Evolutionary conservation across 192 early-diverging fungal genomes (phyloP).

Genomic region (Coemansia sp.): DNA sequence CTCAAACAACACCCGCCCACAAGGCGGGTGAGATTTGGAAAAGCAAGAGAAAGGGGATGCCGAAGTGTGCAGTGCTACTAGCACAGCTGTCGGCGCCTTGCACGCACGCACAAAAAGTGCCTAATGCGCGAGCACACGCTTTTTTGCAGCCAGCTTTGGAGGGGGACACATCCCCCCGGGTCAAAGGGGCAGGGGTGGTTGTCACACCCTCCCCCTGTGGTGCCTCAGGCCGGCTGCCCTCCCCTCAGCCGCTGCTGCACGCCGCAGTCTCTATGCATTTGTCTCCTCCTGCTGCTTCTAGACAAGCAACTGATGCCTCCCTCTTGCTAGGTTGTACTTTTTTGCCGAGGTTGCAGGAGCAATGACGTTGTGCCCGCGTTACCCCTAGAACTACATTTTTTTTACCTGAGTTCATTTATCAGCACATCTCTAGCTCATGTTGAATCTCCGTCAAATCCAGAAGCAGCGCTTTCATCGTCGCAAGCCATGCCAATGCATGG

Average conservation of each 20-base stretch:
- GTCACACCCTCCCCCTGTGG: slow-evolving; percentile 21
- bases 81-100: slow-evolving; percentile 19
- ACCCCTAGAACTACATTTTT: neutral
- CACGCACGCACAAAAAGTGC: slow-evolving; percentile 15
- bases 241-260: neutral
- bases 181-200: slow-evolving; percentile 21
- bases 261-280: neutral
- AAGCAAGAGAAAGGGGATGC: slow-evolving; percentile 1
- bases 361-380: neutral
- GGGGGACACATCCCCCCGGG: slow-evolving; percentile 26
- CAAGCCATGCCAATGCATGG: neutral
- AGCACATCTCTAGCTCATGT: neutral
- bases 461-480: neutral
- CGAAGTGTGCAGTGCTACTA: slow-evolving; percentile 1
- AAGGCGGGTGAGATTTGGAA: neutral
- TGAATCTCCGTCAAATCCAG: neutral
- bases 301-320: neutral
- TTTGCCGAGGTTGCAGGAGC: neutral
- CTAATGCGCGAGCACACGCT: slow-evolving; percentile 16
- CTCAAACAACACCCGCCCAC: neutral
- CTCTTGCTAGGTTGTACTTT: neutral
- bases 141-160: neutral
- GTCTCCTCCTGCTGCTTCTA: neutral
- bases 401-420: neutral
- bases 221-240: slow-evolving; percentile 8